phyloP scores from a whole-genome alignment of 371 early-diverging fungal genomes.

The Rhizomucor pusillus region DNA sequence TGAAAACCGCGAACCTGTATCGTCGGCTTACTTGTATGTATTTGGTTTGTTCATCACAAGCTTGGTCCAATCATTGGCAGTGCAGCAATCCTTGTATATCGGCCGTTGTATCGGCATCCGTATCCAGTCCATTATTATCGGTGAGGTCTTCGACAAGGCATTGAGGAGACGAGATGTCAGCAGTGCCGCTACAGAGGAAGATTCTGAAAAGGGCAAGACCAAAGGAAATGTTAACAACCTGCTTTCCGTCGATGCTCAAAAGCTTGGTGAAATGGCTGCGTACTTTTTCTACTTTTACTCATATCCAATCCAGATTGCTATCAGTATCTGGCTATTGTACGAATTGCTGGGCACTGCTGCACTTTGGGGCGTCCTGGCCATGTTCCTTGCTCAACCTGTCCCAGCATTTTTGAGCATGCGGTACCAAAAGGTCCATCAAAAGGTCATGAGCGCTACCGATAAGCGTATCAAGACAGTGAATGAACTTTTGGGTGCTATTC shows the following conservation, averaged over 20 bases:
- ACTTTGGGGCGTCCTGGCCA: conserved; percentile 60
- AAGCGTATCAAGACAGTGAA: conserved; percentile 64
- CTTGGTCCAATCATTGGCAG: conserved; percentile 38
- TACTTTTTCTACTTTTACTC: conserved; percentile 59
- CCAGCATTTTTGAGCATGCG: conserved; percentile 49
- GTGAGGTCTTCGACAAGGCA: conserved; percentile 58
- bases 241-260: conserved; percentile 58
- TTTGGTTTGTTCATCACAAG: conserved; percentile 57
- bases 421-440: conserved; percentile 47
- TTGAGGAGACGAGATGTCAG: conserved; percentile 49
- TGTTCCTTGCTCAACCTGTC: conserved; percentile 60
- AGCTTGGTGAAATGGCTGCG: conserved; percentile 48
- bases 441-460: conserved; percentile 62
- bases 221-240: conserved; percentile 51
- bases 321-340: conserved; percentile 63
- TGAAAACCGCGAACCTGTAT: conserved; percentile 20
- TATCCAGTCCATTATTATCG: conserved; percentile 56
- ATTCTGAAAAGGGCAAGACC: conserved; percentile 13
- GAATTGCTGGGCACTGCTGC: conserved; percentile 62
- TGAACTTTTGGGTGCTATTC: conserved; percentile 71
- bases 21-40: conserved; percentile 57
- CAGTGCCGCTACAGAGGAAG: conserved; percentile 11
- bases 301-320: conserved; percentile 53
- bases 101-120: conserved; percentile 54
- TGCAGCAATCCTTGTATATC: conserved; percentile 55